phyloP scores from a whole-genome alignment of 2,329 filamentous ascomycete species.

The Thelonectria blattea region DNA sequence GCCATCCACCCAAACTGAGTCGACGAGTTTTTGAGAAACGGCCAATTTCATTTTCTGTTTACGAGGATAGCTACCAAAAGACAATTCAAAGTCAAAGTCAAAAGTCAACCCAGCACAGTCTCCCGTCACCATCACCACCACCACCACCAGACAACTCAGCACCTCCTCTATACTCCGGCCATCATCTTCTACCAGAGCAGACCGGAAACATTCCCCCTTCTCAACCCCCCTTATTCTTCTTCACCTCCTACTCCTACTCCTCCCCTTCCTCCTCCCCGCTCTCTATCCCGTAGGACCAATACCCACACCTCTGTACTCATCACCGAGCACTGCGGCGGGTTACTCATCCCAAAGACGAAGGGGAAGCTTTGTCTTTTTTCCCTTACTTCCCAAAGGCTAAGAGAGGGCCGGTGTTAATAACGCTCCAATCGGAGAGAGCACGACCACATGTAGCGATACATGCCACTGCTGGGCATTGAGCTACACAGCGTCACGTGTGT shows the following conservation, averaged over 20 bases:
- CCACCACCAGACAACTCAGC: neutral
- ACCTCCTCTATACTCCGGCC: neutral
- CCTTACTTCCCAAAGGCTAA: slow-evolving; percentile 11
- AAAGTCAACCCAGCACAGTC: neutral
- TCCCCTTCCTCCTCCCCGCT: neutral
- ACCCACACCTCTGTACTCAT: neutral
- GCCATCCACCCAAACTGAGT: no score
- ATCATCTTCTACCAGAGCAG: neutral
- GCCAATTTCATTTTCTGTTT: neutral
- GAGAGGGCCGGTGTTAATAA: neutral
- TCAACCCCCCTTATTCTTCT: neutral
- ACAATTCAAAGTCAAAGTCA: neutral
- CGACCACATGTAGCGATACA: neutral
- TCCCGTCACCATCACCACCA: neutral
- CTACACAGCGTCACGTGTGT: neutral
- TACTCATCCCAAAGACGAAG: neutral
- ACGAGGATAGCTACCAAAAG: neutral
- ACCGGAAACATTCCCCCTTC: neutral
- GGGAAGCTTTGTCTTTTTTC: no score
- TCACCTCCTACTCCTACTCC: neutral
- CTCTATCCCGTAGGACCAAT: neutral
- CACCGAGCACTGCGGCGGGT: neutral
- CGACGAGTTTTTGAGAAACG: neutral
- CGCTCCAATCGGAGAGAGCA: neutral
- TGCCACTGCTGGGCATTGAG: neutral